Evolutionary conservation across 495 filamentous ascomycete species (phyloP).

Genomic region (Staphylotrichum longicolle): DNA sequence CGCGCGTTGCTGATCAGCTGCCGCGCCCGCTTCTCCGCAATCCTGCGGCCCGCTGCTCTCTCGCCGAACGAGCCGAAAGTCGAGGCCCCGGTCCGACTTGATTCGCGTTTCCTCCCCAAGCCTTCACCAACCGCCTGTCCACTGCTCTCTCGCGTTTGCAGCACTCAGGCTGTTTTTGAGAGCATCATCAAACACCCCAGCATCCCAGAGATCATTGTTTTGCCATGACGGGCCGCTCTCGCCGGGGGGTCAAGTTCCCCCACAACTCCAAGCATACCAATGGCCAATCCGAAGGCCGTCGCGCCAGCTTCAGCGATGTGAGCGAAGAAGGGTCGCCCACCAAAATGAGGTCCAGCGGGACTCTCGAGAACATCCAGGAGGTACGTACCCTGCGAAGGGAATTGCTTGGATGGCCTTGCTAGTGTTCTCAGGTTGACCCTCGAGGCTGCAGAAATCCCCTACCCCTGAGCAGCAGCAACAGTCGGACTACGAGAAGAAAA

Average conservation of each 20-base stretch:
- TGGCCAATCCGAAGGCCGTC: slow-evolving; percentile 55
- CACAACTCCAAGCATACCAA: slow-evolving; percentile 50
- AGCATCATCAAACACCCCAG: not conserved
- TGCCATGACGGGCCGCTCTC: slow-evolving; percentile 37
- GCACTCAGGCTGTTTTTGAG: too few relatives aligned
- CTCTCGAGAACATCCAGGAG: slow-evolving; percentile 41
- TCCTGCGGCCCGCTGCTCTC: not conserved
- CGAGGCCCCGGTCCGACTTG: not conserved
- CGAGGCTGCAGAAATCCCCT: slow-evolving; percentile 31
- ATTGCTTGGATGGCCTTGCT: not conserved
- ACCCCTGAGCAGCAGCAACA: slow-evolving; percentile 27
- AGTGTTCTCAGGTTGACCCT: not conserved
- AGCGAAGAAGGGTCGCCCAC: slow-evolving; percentile 62
- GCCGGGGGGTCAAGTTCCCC: slow-evolving; percentile 81
- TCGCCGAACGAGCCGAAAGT: slow-evolving; percentile 10
- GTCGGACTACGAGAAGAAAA: slow-evolving; percentile 96
- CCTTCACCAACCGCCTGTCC: not conserved
- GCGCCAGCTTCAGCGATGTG: slow-evolving; percentile 73
- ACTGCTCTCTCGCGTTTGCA: not conserved
- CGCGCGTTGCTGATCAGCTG: not conserved
- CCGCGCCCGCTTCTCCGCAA: slow-evolving; percentile 1
- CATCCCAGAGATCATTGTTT: too few relatives aligned
- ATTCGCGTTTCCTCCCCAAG: not conserved
- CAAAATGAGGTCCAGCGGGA: slow-evolving; percentile 44
- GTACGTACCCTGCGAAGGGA: slow-evolving; percentile 20